Evolutionary conservation across 768 basidiomycete genomes (phyloP), one percentile per base, ranked within the genome.

Genomic region (Suillus americanus): DNA sequence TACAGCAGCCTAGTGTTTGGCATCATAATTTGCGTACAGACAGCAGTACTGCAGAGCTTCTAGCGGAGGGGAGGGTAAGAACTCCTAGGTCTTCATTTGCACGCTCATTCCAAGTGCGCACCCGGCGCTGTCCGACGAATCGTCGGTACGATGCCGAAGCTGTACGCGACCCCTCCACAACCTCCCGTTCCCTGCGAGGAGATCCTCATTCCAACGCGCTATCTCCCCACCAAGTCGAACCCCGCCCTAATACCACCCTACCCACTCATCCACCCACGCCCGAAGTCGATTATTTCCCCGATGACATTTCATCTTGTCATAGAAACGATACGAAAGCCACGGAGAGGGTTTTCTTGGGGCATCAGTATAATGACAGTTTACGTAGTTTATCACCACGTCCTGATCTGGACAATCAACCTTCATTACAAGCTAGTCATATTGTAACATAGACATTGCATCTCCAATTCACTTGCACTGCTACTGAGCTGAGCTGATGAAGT

Each of bases 1-100:
- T 88, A 13, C 83, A 84, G 60, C 79, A 83, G 63, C 80, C 85
- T 2, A 72, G 76, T 4, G 75, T 77, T 3, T 83, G 81, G 75
- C 76, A 79, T 56, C 75, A 72, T 16, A 73, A 78, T 45, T 65
- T 72, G 38, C 75, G 73, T 61, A 76, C 78, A 14, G 71, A 78
- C 43, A 45, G 67, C 23, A 57, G 40, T 28, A 63, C 64, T 4
- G 61, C 61, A 12, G 61, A 62, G 16, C 40, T 68, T 33, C 37
- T 67, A n/a, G 60, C 30, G 10, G 66, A 65, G 7, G 55, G 62
- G 23, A 53, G 64, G 16, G 20, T 45, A 60, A 67, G 38, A 45
- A 4, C 50, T 53, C 20, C 55, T n/a, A 46, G 53, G 10, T 61
- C 45, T 56, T 18, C 60, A 38, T 12, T 38, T 18, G 60, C 48